Percentiles rank a stretch among this genome's conserved stretches.
Conservation (phyloP, 108 stramenopile genomes). For the Seminavis robusta region DNA sequence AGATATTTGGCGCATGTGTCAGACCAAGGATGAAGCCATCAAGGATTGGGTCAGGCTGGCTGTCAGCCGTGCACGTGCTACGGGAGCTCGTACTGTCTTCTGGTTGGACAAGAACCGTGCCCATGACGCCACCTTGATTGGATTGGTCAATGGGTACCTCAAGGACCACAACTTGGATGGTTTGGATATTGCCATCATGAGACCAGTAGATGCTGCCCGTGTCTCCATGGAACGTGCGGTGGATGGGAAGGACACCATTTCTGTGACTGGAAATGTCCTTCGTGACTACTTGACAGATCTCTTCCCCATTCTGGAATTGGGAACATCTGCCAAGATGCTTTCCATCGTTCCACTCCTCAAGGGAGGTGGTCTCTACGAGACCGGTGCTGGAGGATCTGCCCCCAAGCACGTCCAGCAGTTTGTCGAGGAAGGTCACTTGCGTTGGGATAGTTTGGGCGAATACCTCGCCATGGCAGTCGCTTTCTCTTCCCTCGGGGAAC, state of each 20-base stretch:
- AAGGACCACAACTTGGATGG: constrained; percentile 83
- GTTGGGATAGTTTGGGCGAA: constrained; percentile 88
- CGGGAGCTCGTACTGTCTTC: constrained; percentile 79
- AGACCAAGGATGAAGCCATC: constrained; percentile 91
- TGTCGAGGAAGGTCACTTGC: constrained; percentile 86
- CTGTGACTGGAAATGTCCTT: constrained; percentile 93
- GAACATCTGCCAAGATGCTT: constrained; percentile 94
- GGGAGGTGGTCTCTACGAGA: constrained; percentile 93
- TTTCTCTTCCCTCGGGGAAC: constrained; percentile 64
- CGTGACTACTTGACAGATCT: constrained; percentile 92
- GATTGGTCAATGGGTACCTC: constrained; percentile 84
- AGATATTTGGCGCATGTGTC: constrained; percentile 95
- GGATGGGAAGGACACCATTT: constrained; percentile 86
- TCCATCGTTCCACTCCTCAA: constrained; percentile 91
- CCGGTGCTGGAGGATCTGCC: constrained; percentile 92
- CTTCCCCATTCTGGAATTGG: constrained; percentile 92
- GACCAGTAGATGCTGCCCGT: constrained; percentile 86
- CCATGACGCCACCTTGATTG: constrained; percentile 81
- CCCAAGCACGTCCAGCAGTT: constrained; percentile 95
- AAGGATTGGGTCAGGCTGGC: constrained; percentile 91
- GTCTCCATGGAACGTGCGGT: constrained; percentile 84
- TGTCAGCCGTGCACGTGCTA: constrained; percentile 76
- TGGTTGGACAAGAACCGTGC: constrained; percentile 91
- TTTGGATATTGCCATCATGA: constrained; percentile 86
- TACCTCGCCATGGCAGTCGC: constrained; percentile 79